A percentile compares a stretch with the other conserved stretches of the same genome.
These are phyloP conservation scores for Komagataella pseudopastoris DNA, from an alignment of 805 yeast genomes.

Conservation along the genomic window DNA sequence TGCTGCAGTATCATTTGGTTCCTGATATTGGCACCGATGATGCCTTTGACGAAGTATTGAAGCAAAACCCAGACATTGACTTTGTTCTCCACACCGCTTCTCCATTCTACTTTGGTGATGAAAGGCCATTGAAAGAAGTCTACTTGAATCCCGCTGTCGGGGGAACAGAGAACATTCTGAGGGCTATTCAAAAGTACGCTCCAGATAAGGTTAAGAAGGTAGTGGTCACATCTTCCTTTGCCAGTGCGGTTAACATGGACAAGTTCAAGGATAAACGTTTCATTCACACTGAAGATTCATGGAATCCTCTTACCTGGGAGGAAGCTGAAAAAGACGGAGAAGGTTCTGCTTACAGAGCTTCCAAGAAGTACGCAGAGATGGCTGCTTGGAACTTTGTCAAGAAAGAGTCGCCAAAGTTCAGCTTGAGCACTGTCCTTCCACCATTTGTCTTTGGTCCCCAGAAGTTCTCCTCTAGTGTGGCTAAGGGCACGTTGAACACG, in stretches of 20 bases:
- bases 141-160: constrained; percentile 41
- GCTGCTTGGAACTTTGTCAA: constrained; percentile 42
- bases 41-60: constrained; percentile 35
- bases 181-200: constrained; percentile 27
- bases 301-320: constrained; percentile 25
- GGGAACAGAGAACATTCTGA: constrained; percentile 38
- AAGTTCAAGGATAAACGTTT: constrained; percentile 6
- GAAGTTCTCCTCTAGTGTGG: constrained; percentile 15
- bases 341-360: constrained; percentile 20
- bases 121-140: constrained; percentile 31
- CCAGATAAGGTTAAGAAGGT: constrained; percentile 28
- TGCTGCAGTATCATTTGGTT: constrained; percentile 19
- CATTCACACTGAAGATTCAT: constrained; percentile 11
- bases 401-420: constrained; percentile 23
- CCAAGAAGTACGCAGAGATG: constrained; percentile 43
- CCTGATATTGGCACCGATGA: constrained; percentile 14
- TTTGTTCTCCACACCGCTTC: constrained; percentile 39
- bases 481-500: constrained; percentile 20
- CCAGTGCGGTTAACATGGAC: constrained; percentile 23
- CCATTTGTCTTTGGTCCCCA: constrained; percentile 39
- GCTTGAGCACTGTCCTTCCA: constrained; percentile 28
- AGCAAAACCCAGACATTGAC: constrained; percentile 24
- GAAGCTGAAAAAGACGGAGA: constrained; percentile 10
- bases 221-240: constrained; percentile 41
- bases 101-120: constrained; percentile 26